Evolutionary conservation across 371 early-diverging fungal species (phyloP).

Genomic region (Rhizopus microsporus): DNA sequence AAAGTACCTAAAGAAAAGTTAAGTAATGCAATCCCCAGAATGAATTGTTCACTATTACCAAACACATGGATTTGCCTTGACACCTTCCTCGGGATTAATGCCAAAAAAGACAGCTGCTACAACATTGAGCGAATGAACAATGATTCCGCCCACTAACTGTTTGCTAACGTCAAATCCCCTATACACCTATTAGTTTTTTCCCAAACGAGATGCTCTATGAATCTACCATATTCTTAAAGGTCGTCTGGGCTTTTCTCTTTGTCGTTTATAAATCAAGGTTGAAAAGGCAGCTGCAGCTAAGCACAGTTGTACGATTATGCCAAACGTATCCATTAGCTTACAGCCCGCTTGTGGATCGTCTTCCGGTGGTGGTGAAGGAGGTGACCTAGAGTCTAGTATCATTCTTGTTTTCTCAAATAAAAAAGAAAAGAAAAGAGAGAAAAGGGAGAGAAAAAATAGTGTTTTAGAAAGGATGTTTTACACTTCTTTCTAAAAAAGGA

Average conservation of each 20-base stretch:
- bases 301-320: slow-evolving; percentile 62
- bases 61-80: slow-evolving; percentile 63
- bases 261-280: slow-evolving; percentile 63
- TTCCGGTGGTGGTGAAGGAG: slow-evolving; percentile 18
- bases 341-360: slow-evolving; percentile 47
- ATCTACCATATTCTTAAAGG: slow-evolving; percentile 65
- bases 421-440: slow-evolving; percentile 5
- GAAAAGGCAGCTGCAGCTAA: slow-evolving; percentile 66
- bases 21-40: background rate
- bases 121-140: slow-evolving; percentile 65
- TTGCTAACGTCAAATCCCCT: slow-evolving; percentile 71
- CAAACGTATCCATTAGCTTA: slow-evolving; percentile 63
- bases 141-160: slow-evolving; percentile 64
- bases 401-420: background rate
- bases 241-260: slow-evolving; percentile 62
- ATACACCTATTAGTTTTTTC: slow-evolving; percentile 5
- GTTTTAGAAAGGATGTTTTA: too few species aligned
- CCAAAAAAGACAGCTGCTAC: slow-evolving; percentile 62
- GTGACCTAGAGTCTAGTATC: slow-evolving; percentile 16
- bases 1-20: slow-evolving; percentile 56
- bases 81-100: slow-evolving; percentile 46
- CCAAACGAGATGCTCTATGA: background rate
- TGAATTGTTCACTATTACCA: slow-evolving; percentile 43
- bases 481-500: background rate
- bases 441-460: slow-evolving; percentile 9